Percentiles rank a stretch among this genome's conserved stretches.
Evolutionary conservation across 179 eudicot genomes (phyloP).

Genomic region (Carnegiea gigantea): DNA sequence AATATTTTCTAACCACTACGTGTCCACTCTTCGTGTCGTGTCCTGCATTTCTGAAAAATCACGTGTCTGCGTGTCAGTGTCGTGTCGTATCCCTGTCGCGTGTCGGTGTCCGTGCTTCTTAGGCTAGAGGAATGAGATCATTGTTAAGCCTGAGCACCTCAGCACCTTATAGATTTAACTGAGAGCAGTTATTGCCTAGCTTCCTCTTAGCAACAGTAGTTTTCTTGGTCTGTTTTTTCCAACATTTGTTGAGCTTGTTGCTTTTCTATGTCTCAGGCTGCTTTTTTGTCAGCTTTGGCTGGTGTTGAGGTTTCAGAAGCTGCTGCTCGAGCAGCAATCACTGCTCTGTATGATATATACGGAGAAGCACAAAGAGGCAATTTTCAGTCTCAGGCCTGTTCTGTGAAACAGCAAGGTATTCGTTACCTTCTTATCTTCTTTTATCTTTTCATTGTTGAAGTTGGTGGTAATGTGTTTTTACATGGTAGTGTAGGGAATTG

Average conservation of each 20-base stretch:
- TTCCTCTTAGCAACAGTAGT: not conserved
- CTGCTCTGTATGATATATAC: constrained; percentile 47
- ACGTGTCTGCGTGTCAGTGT: no score
- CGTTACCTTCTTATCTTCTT: not conserved
- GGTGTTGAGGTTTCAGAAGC: constrained; percentile 82
- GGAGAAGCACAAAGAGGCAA: constrained; percentile 28
- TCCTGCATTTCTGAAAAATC: no score
- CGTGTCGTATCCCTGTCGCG: no score
- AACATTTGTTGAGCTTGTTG: not conserved
- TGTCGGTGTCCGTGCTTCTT: no score
- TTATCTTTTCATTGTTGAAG: not conserved
- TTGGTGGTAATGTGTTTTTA: not conserved
- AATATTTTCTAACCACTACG: no score
- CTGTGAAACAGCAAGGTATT: constrained; percentile 51
- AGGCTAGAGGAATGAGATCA: not conserved
- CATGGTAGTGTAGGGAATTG: not conserved
- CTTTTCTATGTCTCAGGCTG: constrained; percentile 54
- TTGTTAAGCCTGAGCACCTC: not conserved
- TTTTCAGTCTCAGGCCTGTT: constrained; percentile 25
- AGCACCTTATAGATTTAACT: not conserved
- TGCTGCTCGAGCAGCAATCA: constrained; percentile 80
- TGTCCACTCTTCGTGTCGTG: no score
- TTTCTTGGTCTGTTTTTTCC: not conserved
- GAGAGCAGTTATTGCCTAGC: not conserved
- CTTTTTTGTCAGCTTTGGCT: constrained; percentile 83